Conservation (phyloP, 768 basidiomycete genomes). For the Suillus tomentosus region DNA sequence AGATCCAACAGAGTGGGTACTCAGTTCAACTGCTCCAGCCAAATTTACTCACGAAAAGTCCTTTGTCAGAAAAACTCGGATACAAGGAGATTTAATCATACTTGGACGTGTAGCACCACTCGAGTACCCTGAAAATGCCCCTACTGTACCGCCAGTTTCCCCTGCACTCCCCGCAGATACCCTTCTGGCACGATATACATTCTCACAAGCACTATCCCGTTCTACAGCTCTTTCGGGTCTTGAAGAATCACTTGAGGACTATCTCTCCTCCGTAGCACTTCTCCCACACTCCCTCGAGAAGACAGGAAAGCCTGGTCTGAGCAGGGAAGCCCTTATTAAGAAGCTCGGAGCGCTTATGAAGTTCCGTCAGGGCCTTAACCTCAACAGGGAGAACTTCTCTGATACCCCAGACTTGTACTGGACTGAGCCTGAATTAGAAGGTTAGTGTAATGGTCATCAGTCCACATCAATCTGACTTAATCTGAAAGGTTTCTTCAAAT, state of each 20-base stretch:
- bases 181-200: constrained; percentile 85
- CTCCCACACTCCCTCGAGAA: constrained; percentile 75
- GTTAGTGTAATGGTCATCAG: constrained; percentile 37
- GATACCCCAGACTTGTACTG: constrained; percentile 94
- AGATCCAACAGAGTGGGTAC: constrained; percentile 80
- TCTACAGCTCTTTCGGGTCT: constrained; percentile 86
- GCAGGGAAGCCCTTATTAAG: constrained; percentile 81
- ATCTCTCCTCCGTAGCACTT: constrained; percentile 79
- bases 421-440: constrained; percentile 89
- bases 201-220: constrained; percentile 87
- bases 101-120: constrained; percentile 70
- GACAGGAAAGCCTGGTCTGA: constrained; percentile 84
- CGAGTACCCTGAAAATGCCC: constrained; percentile 49
- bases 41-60: neutral
- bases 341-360: constrained; percentile 91
- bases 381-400: constrained; percentile 86
- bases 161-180: constrained; percentile 67
- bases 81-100: constrained; percentile 92
- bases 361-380: constrained; percentile 89
- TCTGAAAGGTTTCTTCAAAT: constrained; percentile 73
- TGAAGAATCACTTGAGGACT: constrained; percentile 82
- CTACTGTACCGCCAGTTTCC: constrained; percentile 49
- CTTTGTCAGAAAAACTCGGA: constrained; percentile 66
- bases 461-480: neutral
- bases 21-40: neutral